Evolutionary conservation across 371 early-diverging fungal species (phyloP), one percentile per base, ranked within the genome.

Genomic region (Mucor saturninus): DNA sequence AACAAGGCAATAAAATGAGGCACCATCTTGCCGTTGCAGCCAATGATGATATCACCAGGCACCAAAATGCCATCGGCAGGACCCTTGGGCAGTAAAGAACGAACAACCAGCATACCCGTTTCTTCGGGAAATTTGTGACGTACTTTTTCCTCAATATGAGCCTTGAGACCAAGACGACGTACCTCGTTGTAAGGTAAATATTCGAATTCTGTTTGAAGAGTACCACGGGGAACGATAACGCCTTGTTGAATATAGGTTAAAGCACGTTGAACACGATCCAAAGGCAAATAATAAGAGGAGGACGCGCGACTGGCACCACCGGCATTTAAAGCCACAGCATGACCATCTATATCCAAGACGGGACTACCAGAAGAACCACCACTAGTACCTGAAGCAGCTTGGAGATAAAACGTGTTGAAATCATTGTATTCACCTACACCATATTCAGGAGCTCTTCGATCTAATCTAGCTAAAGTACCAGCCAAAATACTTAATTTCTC

Each of bases 401-500:
- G 91, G 26, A 86, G 65, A 62, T 89, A 90, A 48, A 89, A 89
- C 0, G 87, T 88, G 50, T 88, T 87, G 68, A 89, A 88, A 39
- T 89, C 89, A 32, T 89, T 89, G 76, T 88, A 90, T 60, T 83
- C 85, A 1, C 88, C 88, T 14, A 77, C 46, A 30, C 73, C 77
- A 61, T 77, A 75, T 9, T 71, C 63, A 28, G 77, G 77, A 5
- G 74, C 73, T 38, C 65, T 64, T 53, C 94, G 82, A 69, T 93
- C 92, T 29, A 95, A 63, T 35, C 94, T 81, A 4, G 94, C 91
- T 26, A 95, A 75, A 2, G 89, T 88, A 13, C 95, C 95, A 3
- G 91, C 85, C 46, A 92, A 68, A 62, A 93, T 92, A 38, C 83
- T 82, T 48, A 93, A 76, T 67, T 93, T 93, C 68, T 93, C 93